Conservation (phyloP, 768 basidiomycete genomes). For the Serendipita sp. region DNA sequence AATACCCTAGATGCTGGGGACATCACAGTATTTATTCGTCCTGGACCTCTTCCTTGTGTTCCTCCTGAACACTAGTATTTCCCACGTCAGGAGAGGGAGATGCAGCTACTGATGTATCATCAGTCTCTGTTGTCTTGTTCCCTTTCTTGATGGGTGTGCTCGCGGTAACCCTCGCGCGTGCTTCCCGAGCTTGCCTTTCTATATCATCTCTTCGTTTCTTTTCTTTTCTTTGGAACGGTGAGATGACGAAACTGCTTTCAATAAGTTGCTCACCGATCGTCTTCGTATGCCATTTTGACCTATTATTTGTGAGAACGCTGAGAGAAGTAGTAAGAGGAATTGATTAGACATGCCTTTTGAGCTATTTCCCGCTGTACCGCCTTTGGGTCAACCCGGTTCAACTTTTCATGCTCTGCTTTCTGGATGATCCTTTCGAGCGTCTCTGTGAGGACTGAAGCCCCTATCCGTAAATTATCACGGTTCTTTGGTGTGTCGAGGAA, state of each 20-base stretch:
- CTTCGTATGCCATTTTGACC: slow-evolving; percentile 67
- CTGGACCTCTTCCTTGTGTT: neutral
- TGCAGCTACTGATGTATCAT: neutral
- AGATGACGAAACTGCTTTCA: neutral
- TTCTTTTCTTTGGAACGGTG: slow-evolving; percentile 19
- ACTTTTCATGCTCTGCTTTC: slow-evolving; percentile 32
- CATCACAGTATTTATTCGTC: neutral
- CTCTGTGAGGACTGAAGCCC: slow-evolving; percentile 49
- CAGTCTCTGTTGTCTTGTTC: neutral
- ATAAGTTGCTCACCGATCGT: slow-evolving; percentile 36
- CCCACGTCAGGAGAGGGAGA: no score
- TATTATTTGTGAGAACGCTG: slow-evolving; percentile 16
- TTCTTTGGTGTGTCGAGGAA: slow-evolving; percentile 32
- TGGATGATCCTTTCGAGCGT: slow-evolving; percentile 35
- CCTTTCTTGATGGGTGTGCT: neutral
- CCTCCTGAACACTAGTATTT: neutral
- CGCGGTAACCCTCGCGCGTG: slow-evolving; percentile 12
- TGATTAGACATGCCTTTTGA: slow-evolving; percentile 29
- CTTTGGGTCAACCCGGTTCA: slow-evolving; percentile 40
- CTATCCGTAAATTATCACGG: slow-evolving; percentile 40
- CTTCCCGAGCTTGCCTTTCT: slow-evolving; percentile 36
- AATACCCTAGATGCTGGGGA: no score
- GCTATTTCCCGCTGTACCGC: slow-evolving; percentile 35
- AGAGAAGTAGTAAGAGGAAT: neutral
- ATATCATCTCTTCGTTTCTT: slow-evolving; percentile 39